Evolutionary conservation across 2,329 filamentous ascomycete genomes (phyloP).

Genomic region (Eutypella sp.): DNA sequence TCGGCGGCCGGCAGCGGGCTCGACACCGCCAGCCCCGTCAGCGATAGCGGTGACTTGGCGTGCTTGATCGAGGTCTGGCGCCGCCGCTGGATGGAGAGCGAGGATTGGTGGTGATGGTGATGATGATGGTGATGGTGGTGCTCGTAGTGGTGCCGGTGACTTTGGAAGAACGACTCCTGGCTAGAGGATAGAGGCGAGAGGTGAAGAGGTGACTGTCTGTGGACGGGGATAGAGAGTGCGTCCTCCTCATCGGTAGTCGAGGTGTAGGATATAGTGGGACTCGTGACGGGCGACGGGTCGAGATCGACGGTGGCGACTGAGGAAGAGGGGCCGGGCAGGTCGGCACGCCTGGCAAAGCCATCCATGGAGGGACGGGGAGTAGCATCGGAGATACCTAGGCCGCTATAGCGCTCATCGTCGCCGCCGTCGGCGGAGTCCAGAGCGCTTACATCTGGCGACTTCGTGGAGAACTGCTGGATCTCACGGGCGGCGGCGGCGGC

Average conservation of each 20-base stretch:
- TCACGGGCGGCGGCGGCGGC: constrained; percentile 10
- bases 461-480: too few relatives aligned
- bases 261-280: constrained; percentile 55
- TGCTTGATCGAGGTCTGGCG: constrained; percentile 46
- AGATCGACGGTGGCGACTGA: constrained; percentile 7
- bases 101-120: constrained; percentile 12
- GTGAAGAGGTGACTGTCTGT: constrained; percentile 37
- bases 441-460: too few relatives aligned
- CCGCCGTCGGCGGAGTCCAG: constrained; percentile 8
- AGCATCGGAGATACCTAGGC: constrained; percentile 43
- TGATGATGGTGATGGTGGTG: not conserved
- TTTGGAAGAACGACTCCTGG: constrained; percentile 58
- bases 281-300: constrained; percentile 33
- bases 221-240: constrained; percentile 56
- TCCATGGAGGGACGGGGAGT: constrained; percentile 44
- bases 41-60: constrained; percentile 56
- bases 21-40: constrained; percentile 46
- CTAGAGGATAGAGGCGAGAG: constrained; percentile 46
- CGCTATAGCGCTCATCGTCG: constrained; percentile 29
- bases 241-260: constrained; percentile 86
- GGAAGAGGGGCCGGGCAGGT: constrained; percentile 21
- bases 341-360: constrained; percentile 34
- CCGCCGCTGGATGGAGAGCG: constrained; percentile 35
- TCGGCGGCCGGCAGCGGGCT: constrained; percentile 44
- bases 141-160: constrained; percentile 1